Evolutionary conservation across 768 basidiomycete species (phyloP), one percentile per base, ranked within the genome.

Genomic region (Coprinellus micaceus): DNA sequence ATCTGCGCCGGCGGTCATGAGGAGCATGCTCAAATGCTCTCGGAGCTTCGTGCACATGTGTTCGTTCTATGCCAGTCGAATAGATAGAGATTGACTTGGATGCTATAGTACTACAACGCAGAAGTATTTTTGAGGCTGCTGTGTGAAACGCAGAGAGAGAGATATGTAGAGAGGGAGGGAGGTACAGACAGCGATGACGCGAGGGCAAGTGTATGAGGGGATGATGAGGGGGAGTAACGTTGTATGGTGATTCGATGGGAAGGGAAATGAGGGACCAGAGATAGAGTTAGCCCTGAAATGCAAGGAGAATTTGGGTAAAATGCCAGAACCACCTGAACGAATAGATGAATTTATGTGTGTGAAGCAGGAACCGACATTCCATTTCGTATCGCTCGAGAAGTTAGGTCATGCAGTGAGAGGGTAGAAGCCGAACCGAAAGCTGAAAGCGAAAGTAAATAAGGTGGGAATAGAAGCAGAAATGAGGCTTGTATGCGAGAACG

Each of bases 391-490:
- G 33, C 7, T 33, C 33, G 33, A 13, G 13, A 33, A 33, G 33
- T 33, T 33, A n/a, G n/a, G n/a, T n/a, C n/a, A n/a, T n/a, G 33
- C 6, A 33, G 13, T 6, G 33, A 13, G 13, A 33, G 13, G 13
- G 13, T 33, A 13, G 33, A 33, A 6, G 7, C 6, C 33, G 13
- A 33, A 33, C 13, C 7, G 13, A 22, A 39, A 52, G 26, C 30
- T 37, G 52, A 19, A 52, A 37, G 43, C 37, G 9, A 28, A 53
- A 15, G 13, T 21, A n/a, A 50, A 56, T 50, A 55, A 53, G 58
- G 47, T 36, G 52, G 55, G 58, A 62, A 51, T 56, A 63, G 48
- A 60, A 48, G 45, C 19, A 49, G 39, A 60, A 54, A 54, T 40
- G 47, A 53, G 52, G 43, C 41, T 43, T 24, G 17, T 17, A 26